These are phyloP conservation scores for Cetraspora pellucida DNA, from an alignment of 192 early-diverging fungal species.

Conservation along the genomic window DNA sequence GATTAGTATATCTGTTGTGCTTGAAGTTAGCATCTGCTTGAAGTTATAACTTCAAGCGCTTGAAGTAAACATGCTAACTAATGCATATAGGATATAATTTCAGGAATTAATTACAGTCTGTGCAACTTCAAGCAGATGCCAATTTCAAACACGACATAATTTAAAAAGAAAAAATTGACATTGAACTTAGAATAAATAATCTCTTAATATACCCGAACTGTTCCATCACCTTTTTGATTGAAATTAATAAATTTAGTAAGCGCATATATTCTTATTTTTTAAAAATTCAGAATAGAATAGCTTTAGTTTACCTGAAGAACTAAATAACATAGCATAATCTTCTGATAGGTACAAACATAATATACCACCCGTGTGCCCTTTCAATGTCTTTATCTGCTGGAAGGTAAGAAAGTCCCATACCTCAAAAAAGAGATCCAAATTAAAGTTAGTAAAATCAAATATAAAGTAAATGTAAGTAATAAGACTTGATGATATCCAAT, in stretches of 20 bases:
- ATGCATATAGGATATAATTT: too few relatives aligned
- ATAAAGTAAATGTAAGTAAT: conserved; percentile 16
- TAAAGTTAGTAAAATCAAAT: neutral
- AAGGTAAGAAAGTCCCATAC: conserved; percentile 58
- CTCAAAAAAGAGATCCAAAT: conserved; percentile 23
- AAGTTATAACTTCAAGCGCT: too few relatives aligned
- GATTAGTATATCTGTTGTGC: neutral
- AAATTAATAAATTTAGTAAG: conserved; percentile 35
- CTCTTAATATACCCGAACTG: conserved; percentile 52
- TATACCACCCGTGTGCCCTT: conserved; percentile 56
- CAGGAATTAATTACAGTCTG: too few relatives aligned
- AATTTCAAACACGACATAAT: too few relatives aligned
- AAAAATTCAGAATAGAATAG: neutral
- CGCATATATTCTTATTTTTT: neutral
- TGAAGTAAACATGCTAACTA: too few relatives aligned
- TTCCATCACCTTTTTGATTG: conserved; percentile 64
- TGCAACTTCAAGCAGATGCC: too few relatives aligned
- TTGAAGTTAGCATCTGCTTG: too few relatives aligned
- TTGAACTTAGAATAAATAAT: neutral
- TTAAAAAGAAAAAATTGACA: neutral
- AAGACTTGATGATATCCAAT: neutral
- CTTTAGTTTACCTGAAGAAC: conserved; percentile 54
- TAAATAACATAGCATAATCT: conserved; percentile 54
- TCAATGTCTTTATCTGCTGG: conserved; percentile 48
- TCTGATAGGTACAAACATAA: conserved; percentile 48